Evolutionary conservation across 1,284 basidiomycete species (phyloP), one percentile per base, ranked within the genome.

Genomic region (Ustilago bromivora): DNA sequence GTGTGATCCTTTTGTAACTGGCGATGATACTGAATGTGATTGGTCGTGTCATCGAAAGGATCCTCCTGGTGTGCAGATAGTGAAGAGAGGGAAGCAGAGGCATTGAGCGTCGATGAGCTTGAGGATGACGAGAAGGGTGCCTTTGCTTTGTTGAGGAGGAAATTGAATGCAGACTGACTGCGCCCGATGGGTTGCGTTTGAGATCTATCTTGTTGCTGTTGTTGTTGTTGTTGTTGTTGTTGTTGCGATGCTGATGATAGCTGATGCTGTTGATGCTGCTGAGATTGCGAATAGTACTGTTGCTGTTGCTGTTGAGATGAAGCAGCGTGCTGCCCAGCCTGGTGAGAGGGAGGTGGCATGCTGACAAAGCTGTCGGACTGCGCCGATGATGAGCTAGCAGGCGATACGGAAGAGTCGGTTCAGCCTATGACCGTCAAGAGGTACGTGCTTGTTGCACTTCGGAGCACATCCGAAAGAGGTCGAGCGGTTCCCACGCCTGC

Each of bases 161-260:
- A 83, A 69, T 82, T 82, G 74, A 84, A 78, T 12, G 82, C 74
- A 8, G 80, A 82, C 35, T 82, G 81, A 57, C 80, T 82, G 31
- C 81, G 67, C 34, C 79, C 78, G 32, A 84, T 80, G 7, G 59
- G 62, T 53, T 79, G 76, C 34, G 49, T 41, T 34, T 59, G 66
- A 61, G 58, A 61, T 28, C 55, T 61, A 17, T 28, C 23, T 28
- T 55, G 66, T n/a, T 58, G 63, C n/a, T 51, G 53, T 31, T 32
- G 55, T 36, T 58, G 61, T 7, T 58, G 64, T 12, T 57, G 19
- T 19, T 19, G 19, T 19, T 19, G 54, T 19, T 23, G 64, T 13
- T 57, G 46, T 2, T 61, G 53, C 49, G 57, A 23, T 57, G 35
- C 19, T 72, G 64, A 11, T 35, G 46, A 28, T 32, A 57, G 62